Evolutionary conservation across 2,329 filamentous ascomycete species (phyloP).

Genomic region (Penicillium aurantiogriseum): DNA sequence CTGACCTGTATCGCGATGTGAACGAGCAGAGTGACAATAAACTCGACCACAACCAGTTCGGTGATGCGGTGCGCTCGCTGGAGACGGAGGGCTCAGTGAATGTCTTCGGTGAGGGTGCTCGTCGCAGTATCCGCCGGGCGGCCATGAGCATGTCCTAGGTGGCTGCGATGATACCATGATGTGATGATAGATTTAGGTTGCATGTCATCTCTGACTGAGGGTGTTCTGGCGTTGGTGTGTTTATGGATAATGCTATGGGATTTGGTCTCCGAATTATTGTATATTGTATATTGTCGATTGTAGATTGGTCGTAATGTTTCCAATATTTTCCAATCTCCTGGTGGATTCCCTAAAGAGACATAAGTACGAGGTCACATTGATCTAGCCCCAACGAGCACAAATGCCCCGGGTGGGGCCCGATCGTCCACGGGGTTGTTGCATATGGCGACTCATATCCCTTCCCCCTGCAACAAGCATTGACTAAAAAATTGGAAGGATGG

Average conservation of each 20-base stretch:
- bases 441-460: not conserved
- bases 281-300: not conserved
- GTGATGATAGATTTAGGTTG: constrained; percentile 28
- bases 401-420: not conserved
- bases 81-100: constrained; percentile 83
- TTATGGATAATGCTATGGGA: constrained; percentile 9
- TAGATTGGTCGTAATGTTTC: not conserved
- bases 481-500: not conserved
- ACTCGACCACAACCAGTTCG: constrained; percentile 77
- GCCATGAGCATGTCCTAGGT: constrained; percentile 19
- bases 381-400: not conserved
- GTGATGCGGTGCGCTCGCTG: constrained; percentile 72
- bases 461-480: not conserved
- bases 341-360: no score
- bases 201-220: constrained; percentile 18
- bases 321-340: not conserved
- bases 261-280: not conserved
- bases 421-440: not conserved
- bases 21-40: constrained; percentile 66
- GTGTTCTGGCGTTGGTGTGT: constrained; percentile 11
- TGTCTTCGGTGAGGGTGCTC: constrained; percentile 77
- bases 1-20: constrained; percentile 72
- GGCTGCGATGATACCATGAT: constrained; percentile 26
- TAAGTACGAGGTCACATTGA: not conserved
- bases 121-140: constrained; percentile 71